These are phyloP conservation scores for Sporothrix globosa DNA, from an alignment of 2,329 filamentous ascomycete species.

Conservation along the genomic window DNA sequence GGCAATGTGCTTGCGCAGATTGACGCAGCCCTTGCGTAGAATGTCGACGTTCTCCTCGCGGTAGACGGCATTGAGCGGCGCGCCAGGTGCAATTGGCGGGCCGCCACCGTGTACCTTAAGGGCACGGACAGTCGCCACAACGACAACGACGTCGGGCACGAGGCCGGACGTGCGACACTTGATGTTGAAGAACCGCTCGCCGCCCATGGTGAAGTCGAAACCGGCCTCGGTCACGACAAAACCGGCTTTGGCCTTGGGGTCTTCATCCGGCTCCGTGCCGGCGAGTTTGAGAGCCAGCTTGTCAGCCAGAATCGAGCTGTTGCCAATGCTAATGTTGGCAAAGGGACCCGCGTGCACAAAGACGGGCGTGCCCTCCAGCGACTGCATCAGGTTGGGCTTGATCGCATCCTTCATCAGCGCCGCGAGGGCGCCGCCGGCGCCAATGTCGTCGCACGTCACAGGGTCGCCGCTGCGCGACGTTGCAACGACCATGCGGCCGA, in stretches of 20 bases:
- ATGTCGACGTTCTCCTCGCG: conserved; percentile 91
- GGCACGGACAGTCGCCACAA: conserved; percentile 93
- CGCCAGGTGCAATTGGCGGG: conserved; percentile 88
- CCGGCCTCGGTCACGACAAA: conserved; percentile 97
- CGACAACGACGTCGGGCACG: conserved; percentile 87
- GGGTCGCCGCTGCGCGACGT: conserved; percentile 84
- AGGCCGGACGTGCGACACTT: conserved; percentile 96
- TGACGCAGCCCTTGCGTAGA: conserved; percentile 86
- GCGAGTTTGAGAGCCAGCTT: conserved; percentile 94
- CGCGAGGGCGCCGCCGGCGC: conserved; percentile 86
- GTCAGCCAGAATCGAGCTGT: conserved; percentile 92
- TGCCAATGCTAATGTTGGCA: conserved; percentile 97
- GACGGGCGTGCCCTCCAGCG: conserved; percentile 92
- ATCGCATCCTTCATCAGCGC: conserved; percentile 97
- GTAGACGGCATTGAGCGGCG: conserved; percentile 83
- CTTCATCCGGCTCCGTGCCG: conserved; percentile 89
- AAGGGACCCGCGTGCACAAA: conserved; percentile 98
- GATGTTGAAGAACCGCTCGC: conserved; percentile 99
- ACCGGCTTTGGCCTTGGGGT: conserved; percentile 78
- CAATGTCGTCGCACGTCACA: conserved; percentile 94
- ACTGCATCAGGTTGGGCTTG: conserved; percentile 99
- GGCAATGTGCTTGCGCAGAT: conserved; percentile 90
- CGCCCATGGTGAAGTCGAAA: conserved; percentile 99
- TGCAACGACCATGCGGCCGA: conserved; percentile 94
- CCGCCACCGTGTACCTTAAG: conserved; percentile 97